phyloP scores from a whole-genome alignment of 345 rosid species.

The Salix purpurea region DNA sequence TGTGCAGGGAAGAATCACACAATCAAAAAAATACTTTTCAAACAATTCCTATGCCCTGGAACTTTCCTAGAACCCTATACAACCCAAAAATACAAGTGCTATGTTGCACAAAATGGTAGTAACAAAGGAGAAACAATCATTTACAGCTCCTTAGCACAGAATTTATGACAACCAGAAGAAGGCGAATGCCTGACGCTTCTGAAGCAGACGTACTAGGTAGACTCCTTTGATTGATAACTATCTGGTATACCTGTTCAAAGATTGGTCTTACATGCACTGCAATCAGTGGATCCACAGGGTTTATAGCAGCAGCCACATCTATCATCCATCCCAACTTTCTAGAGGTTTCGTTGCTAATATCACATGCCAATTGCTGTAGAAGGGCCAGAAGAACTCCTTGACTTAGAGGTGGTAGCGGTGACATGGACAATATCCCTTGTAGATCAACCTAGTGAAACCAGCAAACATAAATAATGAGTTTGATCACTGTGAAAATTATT shows the following conservation, averaged over 20 bases:
- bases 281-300: constrained; percentile 28
- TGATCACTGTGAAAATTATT: background rate
- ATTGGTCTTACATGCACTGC: constrained; percentile 26
- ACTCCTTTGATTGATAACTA: constrained; percentile 18
- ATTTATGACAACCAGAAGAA: constrained; percentile 20
- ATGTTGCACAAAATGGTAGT: constrained; percentile 24
- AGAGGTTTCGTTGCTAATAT: constrained; percentile 8
- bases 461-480: background rate
- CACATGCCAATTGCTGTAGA: constrained; percentile 28
- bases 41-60: constrained; percentile 8
- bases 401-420: constrained; percentile 22
- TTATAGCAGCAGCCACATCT: constrained; percentile 26
- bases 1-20: background rate
- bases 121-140: constrained; percentile 12
- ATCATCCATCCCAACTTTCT: constrained; percentile 28
- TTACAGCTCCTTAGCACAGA: constrained; percentile 22
- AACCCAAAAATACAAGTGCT: constrained; percentile 13
- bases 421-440: constrained; percentile 13
- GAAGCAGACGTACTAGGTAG: constrained; percentile 4
- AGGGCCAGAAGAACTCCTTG: constrained; percentile 32
- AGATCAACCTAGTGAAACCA: constrained; percentile 20
- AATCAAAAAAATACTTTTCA: constrained; percentile 9
- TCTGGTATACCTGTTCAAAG: constrained; percentile 26
- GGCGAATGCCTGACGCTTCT: constrained; percentile 14
- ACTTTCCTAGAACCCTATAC: constrained; percentile 32